Evolutionary conservation across 2,329 filamentous ascomycete genomes (phyloP).

Genomic region (Talaromyces sp.): DNA sequence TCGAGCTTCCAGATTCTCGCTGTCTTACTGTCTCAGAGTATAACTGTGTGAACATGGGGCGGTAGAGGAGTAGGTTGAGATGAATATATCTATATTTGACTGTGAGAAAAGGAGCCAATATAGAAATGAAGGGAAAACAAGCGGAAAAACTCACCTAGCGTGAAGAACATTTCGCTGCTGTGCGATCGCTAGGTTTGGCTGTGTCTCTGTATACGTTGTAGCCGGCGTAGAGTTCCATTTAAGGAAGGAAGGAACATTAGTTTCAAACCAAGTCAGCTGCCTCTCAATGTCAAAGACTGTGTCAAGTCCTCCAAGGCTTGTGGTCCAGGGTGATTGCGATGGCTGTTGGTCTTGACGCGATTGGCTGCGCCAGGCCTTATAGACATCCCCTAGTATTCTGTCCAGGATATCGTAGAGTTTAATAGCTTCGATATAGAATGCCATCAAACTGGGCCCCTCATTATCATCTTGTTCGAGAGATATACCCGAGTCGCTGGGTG

Average conservation of each 20-base stretch:
- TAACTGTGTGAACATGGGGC: conserved; percentile 30
- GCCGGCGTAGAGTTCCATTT: background rate
- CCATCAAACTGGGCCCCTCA: conserved; percentile 14
- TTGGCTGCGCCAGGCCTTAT: conserved; percentile 22
- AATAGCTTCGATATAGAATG: conserved; percentile 23
- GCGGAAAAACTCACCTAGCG: background rate
- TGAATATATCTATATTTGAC: conserved; percentile 23
- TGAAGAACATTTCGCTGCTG: conserved; percentile 2
- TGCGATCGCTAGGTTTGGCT: background rate
- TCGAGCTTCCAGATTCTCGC: background rate
- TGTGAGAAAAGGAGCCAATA: background rate
- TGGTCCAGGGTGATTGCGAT: background rate
- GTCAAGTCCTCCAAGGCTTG: background rate
- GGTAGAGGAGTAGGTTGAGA: conserved; percentile 28
- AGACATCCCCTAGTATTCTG: conserved; percentile 30
- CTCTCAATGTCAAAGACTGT: background rate
- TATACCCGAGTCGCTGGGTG: conserved; percentile 13
- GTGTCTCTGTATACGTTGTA: background rate
- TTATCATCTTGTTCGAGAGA: conserved; percentile 1
- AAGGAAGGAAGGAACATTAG: background rate
- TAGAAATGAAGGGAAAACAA: background rate
- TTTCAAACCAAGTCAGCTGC: background rate
- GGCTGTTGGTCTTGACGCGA: background rate
- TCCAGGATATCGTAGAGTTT: conserved; percentile 27
- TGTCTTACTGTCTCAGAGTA: conserved; percentile 18